phyloP scores from a whole-genome alignment of 148 eudicot genomes.

The Spergularia bocconei region DNA sequence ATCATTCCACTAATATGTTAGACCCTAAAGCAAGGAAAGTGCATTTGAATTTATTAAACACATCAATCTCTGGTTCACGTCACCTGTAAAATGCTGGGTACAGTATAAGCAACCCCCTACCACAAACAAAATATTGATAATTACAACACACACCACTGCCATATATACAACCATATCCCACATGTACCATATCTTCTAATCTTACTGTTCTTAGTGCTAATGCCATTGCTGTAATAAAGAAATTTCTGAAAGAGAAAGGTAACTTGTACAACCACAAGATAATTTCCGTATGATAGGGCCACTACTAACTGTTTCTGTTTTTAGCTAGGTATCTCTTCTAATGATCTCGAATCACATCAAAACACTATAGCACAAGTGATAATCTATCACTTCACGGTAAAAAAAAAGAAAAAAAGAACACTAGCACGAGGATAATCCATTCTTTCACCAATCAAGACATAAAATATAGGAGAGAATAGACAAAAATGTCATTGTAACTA shows the following conservation, averaged over 20 bases:
- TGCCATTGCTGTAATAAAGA: slow-evolving; percentile 16
- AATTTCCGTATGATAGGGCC: neutral
- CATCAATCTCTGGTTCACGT: slow-evolving; percentile 16
- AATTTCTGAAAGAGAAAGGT: slow-evolving; percentile 11
- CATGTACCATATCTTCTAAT: slow-evolving; percentile 15
- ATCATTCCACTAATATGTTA: slow-evolving; percentile 19
- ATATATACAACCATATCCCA: slow-evolving; percentile 20
- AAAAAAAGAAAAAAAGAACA: neutral
- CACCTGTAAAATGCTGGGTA: slow-evolving; percentile 15
- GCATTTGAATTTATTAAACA: slow-evolving; percentile 12
- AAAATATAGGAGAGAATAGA: neutral
- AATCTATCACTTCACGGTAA: neutral
- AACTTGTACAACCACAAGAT: neutral
- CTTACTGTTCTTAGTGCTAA: slow-evolving; percentile 20
- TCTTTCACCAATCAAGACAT: neutral
- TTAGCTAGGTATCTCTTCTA: slow-evolving; percentile 1
- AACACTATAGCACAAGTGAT: neutral
- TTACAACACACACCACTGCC: slow-evolving; percentile 17
- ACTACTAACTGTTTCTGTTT: neutral
- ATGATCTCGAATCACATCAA: neutral
- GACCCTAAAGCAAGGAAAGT: slow-evolving; percentile 33
- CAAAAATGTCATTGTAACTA: neutral
- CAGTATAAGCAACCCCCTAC: slow-evolving; percentile 20
- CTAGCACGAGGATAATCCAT: neutral
- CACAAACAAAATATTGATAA: slow-evolving; percentile 20